Percentiles rank a stretch among this genome's conserved stretches.
phyloP scores from a whole-genome alignment of 2,329 filamentous ascomycete species.

The Nannizziopsis barbatae region DNA sequence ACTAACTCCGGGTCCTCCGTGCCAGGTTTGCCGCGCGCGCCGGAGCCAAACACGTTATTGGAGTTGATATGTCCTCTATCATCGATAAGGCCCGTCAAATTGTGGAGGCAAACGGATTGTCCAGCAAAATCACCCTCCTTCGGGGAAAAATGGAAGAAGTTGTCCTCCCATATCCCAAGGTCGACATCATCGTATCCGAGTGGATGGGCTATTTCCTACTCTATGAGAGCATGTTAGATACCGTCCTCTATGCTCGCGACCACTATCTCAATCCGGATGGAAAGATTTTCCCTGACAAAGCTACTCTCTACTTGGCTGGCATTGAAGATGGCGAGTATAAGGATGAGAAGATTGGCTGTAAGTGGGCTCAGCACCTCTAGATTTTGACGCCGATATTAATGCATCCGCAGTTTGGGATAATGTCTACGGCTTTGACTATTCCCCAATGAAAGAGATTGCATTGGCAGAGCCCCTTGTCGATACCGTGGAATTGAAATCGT shows the following conservation, averaged over 20 bases:
- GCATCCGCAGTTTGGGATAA: constrained; percentile 80
- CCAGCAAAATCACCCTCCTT: constrained; percentile 90
- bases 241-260: constrained; percentile 91
- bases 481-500: constrained; percentile 92
- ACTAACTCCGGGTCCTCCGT: constrained; percentile 9
- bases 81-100: constrained; percentile 98
- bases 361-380: constrained; percentile 31
- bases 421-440: constrained; percentile 96
- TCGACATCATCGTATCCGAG: constrained; percentile 99
- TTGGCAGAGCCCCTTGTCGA: constrained; percentile 94
- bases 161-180: constrained; percentile 79
- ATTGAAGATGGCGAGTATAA: constrained; percentile 99
- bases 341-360: constrained; percentile 99
- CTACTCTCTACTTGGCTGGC: constrained; percentile 89
- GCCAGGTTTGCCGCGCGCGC: constrained; percentile 89
- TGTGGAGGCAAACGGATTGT: constrained; percentile 79
- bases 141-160: constrained; percentile 99
- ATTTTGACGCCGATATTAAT: neutral
- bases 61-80: constrained; percentile 99
- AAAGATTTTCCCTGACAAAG: constrained; percentile 97
- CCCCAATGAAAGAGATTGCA: constrained; percentile 82
- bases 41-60: constrained; percentile 95
- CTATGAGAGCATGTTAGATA: constrained; percentile 98
- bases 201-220: constrained; percentile 99
- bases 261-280: constrained; percentile 76